Percentiles rank a stretch among this genome's conserved stretches.
Conservation (phyloP, 331 rosid species). For the Pyracantha coccinea region DNA sequence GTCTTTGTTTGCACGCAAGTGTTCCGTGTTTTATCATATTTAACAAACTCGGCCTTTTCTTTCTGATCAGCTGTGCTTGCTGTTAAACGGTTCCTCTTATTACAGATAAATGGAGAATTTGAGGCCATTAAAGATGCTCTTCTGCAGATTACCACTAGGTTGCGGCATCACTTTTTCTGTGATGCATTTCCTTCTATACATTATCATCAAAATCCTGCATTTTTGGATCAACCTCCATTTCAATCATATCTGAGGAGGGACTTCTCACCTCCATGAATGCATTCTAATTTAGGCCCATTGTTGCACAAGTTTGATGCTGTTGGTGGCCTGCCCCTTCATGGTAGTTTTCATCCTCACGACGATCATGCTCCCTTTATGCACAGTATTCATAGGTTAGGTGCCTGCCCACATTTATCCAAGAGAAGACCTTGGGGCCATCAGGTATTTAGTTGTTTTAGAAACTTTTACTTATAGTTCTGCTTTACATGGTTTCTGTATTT, state of each 20-base stretch:
- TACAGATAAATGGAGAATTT: slow-evolving; percentile 80
- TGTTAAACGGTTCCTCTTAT: slow-evolving; percentile 17
- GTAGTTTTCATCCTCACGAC: slow-evolving; percentile 52
- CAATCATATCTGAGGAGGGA: slow-evolving; percentile 67
- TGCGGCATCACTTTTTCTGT: slow-evolving; percentile 68
- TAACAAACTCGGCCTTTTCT: not conserved
- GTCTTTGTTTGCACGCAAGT: not conserved
- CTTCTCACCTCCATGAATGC: slow-evolving; percentile 79
- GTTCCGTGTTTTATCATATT: not conserved
- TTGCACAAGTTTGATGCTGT: slow-evolving; percentile 49
- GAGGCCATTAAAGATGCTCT: slow-evolving; percentile 92
- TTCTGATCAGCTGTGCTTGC: slow-evolving; percentile 2
- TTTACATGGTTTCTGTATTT: not conserved
- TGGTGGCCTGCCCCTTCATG: slow-evolving; percentile 45
- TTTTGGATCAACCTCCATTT: slow-evolving; percentile 67
- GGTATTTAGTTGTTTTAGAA: slow-evolving; percentile 35
- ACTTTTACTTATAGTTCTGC: slow-evolving; percentile 11
- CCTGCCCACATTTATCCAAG: slow-evolving; percentile 50
- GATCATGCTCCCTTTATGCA: slow-evolving; percentile 62
- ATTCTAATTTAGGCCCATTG: slow-evolving; percentile 61
- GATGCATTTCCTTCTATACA: slow-evolving; percentile 66
- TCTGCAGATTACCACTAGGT: slow-evolving; percentile 73
- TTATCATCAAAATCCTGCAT: slow-evolving; percentile 64
- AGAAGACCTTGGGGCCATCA: slow-evolving; percentile 88
- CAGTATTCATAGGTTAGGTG: slow-evolving; percentile 48